These are phyloP conservation scores for Psidium guajava DNA, from an alignment of 345 rosid genomes.

Conservation along the genomic window DNA sequence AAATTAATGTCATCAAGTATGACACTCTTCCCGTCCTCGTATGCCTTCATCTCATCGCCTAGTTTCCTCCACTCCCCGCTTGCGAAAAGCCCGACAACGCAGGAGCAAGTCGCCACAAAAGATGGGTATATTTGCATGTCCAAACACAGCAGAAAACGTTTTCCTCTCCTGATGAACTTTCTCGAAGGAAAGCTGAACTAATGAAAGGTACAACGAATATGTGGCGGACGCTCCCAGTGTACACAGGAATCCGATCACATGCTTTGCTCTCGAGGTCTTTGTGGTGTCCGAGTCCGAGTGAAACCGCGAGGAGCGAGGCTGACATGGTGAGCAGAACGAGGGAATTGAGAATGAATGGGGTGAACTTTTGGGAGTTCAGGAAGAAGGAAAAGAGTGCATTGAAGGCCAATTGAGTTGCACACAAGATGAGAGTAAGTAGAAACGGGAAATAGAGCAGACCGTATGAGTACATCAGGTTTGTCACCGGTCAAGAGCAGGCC, in stretches of 20 bases:
- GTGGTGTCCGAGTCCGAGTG: conserved; percentile 24
- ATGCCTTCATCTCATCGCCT: conserved; percentile 24
- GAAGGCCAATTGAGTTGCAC: conserved; percentile 50
- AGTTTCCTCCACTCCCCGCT: conserved; percentile 37
- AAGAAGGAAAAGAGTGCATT: conserved; percentile 39
- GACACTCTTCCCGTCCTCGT: conserved; percentile 19
- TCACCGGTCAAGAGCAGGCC: conserved; percentile 32
- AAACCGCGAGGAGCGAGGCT: conserved; percentile 38
- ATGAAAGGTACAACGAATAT: conserved; percentile 34
- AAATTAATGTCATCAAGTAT: conserved; percentile 31
- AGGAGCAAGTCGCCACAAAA: conserved; percentile 26
- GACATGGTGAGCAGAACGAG: conserved; percentile 36
- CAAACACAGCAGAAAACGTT: conserved; percentile 26
- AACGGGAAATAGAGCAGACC: conserved; percentile 44
- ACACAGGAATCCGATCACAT: conserved; percentile 28
- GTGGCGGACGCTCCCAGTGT: conserved; percentile 37
- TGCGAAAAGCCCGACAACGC: conserved; percentile 29
- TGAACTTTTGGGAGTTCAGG: conserved; percentile 41
- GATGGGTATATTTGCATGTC: conserved; percentile 38
- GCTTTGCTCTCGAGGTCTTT: conserved; percentile 10
- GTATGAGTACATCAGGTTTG: conserved; percentile 43
- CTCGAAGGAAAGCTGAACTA: conserved; percentile 31
- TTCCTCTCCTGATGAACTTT: conserved; percentile 28
- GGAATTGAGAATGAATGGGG: conserved; percentile 35
- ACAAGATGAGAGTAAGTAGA: conserved; percentile 47